phyloP scores from a whole-genome alignment of 495 filamentous ascomycete genomes.

The Penicillium egyptiacum region DNA sequence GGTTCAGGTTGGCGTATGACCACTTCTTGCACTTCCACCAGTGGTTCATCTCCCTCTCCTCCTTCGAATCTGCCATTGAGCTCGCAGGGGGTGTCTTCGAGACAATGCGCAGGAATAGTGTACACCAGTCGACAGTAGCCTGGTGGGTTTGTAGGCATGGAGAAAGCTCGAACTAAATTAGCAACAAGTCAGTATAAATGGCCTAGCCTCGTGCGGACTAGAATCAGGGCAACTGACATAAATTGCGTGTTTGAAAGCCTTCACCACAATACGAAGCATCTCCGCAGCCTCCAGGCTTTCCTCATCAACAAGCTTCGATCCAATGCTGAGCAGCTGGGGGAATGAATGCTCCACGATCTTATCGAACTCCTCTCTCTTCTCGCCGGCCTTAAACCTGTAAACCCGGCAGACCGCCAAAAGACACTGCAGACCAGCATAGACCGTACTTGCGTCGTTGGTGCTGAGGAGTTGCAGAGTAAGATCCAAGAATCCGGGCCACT shows the following conservation, averaged over 20 bases:
- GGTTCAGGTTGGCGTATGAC: constrained; percentile 95
- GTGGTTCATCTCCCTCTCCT: constrained; percentile 87
- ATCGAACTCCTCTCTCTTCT: constrained; percentile 82
- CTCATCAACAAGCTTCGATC: constrained; percentile 83
- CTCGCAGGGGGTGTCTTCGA: constrained; percentile 77
- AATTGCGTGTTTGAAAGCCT: constrained; percentile 95
- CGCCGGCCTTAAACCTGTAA: constrained; percentile 87
- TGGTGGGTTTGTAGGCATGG: constrained; percentile 71
- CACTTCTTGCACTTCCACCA: constrained; percentile 99
- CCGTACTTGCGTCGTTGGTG: constrained; percentile 76
- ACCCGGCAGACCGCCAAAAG: constrained; percentile 89
- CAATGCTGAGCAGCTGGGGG: constrained; percentile 84
- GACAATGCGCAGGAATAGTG: constrained; percentile 85
- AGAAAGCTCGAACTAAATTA: constrained; percentile 77
- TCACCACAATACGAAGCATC: constrained; percentile 92
- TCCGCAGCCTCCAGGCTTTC: constrained; percentile 90
- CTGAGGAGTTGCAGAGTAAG: constrained; percentile 84
- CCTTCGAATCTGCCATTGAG: constrained; percentile 76
- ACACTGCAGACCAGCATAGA: constrained; percentile 92
- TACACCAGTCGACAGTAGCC: constrained; percentile 90
- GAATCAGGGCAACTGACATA: constrained; percentile 64
- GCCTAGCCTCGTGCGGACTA: neutral
- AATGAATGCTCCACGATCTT: constrained; percentile 90
- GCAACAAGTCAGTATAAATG: constrained; percentile 19
- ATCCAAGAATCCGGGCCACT: constrained; percentile 91